These are phyloP conservation scores for Neurospora hispaniola DNA, from an alignment of 495 filamentous ascomycete genomes.

Conservation along the genomic window DNA sequence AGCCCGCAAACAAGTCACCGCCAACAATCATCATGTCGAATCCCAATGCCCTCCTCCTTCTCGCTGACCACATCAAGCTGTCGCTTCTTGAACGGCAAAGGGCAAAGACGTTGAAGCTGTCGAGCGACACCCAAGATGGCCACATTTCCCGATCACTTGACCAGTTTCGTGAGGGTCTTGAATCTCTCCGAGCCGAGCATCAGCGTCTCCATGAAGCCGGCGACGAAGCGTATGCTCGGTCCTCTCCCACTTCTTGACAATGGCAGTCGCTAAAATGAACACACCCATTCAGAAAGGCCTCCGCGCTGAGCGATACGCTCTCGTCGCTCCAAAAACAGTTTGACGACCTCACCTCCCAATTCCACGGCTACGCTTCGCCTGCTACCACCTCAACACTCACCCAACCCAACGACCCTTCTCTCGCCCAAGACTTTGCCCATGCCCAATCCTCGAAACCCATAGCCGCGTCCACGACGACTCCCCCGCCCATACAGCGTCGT, in stretches of 20 bases:
- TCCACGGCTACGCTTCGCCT: slow-evolving; percentile 47
- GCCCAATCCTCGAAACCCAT: slow-evolving; percentile 38
- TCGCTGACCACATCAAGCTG: slow-evolving; percentile 71
- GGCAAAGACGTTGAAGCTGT: slow-evolving; percentile 71
- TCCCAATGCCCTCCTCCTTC: slow-evolving; percentile 56
- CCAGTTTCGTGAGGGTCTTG: slow-evolving; percentile 72
- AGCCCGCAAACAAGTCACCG: neutral
- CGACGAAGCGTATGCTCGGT: slow-evolving; percentile 40
- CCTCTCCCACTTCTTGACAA: neutral
- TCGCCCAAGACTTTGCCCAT: slow-evolving; percentile 55
- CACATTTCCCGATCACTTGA: slow-evolving; percentile 85
- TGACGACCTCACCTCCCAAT: slow-evolving; percentile 47
- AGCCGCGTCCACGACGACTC: slow-evolving; percentile 24
- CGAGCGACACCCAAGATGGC: slow-evolving; percentile 72
- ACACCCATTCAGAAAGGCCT: slow-evolving; percentile 28
- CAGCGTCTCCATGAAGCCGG: slow-evolving; percentile 47
- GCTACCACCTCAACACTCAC: slow-evolving; percentile 40
- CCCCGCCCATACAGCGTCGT: slow-evolving; percentile 30
- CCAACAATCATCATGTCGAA: slow-evolving; percentile 33
- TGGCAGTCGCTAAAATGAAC: neutral
- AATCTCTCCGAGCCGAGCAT: slow-evolving; percentile 59
- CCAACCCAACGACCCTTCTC: slow-evolving; percentile 56
- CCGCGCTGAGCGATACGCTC: slow-evolving; percentile 36
- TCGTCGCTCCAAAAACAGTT: slow-evolving; percentile 47
- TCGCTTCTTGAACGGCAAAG: slow-evolving; percentile 81